phyloP scores from a whole-genome alignment of 139 green algal genomes.

The Desmodesmus armatus region DNA sequence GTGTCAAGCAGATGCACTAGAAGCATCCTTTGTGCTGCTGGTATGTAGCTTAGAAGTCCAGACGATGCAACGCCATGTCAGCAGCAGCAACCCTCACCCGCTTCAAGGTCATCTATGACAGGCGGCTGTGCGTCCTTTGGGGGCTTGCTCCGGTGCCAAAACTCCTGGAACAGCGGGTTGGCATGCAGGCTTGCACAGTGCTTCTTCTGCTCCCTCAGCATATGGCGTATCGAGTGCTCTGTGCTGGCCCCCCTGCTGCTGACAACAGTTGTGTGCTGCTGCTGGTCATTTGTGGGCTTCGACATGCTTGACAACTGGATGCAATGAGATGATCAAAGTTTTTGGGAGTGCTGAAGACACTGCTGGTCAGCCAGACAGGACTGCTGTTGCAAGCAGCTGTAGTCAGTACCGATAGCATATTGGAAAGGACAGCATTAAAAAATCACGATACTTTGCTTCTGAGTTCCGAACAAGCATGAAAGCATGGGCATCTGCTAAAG shows the following conservation, averaged over 20 bases:
- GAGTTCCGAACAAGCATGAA: too few species aligned
- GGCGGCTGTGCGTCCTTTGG: neutral
- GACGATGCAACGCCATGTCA: neutral
- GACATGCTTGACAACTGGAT: too few species aligned
- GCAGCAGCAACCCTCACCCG: neutral
- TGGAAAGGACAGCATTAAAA: too few species aligned
- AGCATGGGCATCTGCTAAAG: too few species aligned
- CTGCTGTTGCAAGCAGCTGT: too few species aligned
- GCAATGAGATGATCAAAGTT: too few species aligned
- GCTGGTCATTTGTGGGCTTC: neutral
- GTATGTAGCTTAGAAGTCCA: neutral
- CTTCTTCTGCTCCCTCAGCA: conserved; percentile 48
- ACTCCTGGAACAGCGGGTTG: conserved; percentile 34
- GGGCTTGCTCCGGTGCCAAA: neutral
- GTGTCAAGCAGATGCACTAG: too few species aligned
- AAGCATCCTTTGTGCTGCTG: neutral
- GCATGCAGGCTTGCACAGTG: conserved; percentile 37
- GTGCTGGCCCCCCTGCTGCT: conserved; percentile 33
- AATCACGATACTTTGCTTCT: too few species aligned
- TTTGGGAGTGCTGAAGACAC: too few species aligned
- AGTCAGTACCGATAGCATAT: too few species aligned
- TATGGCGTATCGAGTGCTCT: conserved; percentile 32
- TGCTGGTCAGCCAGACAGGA: too few species aligned
- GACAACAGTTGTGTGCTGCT: neutral
- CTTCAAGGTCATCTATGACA: conserved; percentile 45